Conservation (phyloP, 345 rosid species). For the Linum usitatissimum region DNA sequence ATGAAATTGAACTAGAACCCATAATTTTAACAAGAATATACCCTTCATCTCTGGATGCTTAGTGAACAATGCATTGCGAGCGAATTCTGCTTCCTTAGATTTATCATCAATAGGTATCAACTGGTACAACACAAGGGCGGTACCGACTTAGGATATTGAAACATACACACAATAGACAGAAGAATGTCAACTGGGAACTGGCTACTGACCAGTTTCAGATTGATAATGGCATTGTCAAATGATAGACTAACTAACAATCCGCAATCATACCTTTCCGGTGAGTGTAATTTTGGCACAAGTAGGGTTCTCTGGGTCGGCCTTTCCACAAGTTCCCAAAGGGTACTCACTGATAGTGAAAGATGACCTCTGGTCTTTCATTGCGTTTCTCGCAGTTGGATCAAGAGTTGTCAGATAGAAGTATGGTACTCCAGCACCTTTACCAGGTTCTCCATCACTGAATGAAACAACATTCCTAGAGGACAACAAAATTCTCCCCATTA, state of each 20-base stretch:
- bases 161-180: not conserved
- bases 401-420: slow-evolving; percentile 90
- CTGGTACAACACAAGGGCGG: slow-evolving; percentile 25
- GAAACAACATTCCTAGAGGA: slow-evolving; percentile 76
- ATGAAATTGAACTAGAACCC: not conserved
- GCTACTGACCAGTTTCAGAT: not conserved
- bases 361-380: slow-evolving; percentile 58
- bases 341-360: slow-evolving; percentile 75
- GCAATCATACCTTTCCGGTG: slow-evolving; percentile 58
- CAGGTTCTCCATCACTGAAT: slow-evolving; percentile 69
- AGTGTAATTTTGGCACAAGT: slow-evolving; percentile 82
- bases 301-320: slow-evolving; percentile 80
- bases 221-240: not conserved
- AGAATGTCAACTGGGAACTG: not conserved
- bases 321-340: slow-evolving; percentile 84
- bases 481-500: not conserved
- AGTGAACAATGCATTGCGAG: slow-evolving; percentile 46
- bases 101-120: slow-evolving; percentile 34
- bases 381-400: slow-evolving; percentile 89
- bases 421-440: slow-evolving; percentile 57
- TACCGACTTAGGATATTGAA: slow-evolving; percentile 3
- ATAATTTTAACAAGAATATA: slow-evolving; percentile 15
- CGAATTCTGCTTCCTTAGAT: slow-evolving; percentile 51
- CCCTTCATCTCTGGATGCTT: slow-evolving; percentile 92
- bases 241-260: not conserved